phyloP scores from a whole-genome alignment of 2,329 filamentous ascomycete species.

The Colletotrichum theobromicola region DNA sequence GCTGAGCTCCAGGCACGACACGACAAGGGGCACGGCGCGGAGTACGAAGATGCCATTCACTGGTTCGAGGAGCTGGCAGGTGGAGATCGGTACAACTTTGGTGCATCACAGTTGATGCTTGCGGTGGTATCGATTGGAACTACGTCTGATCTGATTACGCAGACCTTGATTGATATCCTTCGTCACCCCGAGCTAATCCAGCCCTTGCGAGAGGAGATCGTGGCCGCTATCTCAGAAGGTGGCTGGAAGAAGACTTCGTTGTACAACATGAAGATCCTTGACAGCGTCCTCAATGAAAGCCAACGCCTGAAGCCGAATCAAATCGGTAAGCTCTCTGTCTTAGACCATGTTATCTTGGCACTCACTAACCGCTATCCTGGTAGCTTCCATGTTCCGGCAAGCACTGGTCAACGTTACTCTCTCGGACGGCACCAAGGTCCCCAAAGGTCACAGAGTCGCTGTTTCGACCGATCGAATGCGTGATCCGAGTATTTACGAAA shows the following conservation, averaged over 20 bases:
- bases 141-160: background rate
- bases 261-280: conserved; percentile 22
- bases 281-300: conserved; percentile 28
- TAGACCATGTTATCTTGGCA: background rate
- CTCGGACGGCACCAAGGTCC: conserved; percentile 20
- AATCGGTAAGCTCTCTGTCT: background rate
- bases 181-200: background rate
- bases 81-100: background rate
- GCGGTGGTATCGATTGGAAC: background rate
- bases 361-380: background rate
- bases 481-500: conserved; percentile 15
- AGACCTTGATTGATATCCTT: background rate
- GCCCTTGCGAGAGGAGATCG: background rate
- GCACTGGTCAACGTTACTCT: conserved; percentile 12
- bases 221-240: background rate
- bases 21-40: background rate
- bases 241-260: background rate
- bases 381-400: background rate
- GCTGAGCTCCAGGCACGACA: background rate
- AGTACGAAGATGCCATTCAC: background rate
- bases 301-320: conserved; percentile 25
- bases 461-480: conserved; percentile 8
- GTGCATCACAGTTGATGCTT: background rate
- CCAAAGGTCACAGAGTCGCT: conserved; percentile 21
- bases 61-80: background rate